These are phyloP conservation scores for Apostasia shenzhenica DNA, from an alignment of 106 monocot genomes.

Conservation along the genomic window DNA sequence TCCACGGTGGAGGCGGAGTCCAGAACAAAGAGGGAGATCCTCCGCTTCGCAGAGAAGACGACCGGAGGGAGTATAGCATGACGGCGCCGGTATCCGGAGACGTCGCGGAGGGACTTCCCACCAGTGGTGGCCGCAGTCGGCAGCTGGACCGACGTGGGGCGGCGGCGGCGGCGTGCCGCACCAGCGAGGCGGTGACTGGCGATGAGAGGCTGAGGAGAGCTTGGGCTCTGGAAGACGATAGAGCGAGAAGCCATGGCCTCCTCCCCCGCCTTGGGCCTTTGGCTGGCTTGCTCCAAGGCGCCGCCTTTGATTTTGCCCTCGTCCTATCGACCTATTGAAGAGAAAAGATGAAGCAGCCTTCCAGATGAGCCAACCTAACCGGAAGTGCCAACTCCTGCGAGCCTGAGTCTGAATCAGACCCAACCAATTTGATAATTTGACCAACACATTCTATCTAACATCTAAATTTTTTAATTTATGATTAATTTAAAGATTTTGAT, in stretches of 20 bases:
- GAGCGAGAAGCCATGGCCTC: slow-evolving; percentile 5
- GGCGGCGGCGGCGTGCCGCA: not conserved
- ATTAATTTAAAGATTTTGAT: no score
- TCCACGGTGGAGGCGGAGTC: not conserved
- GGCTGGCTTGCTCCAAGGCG: no score
- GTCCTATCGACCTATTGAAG: no score
- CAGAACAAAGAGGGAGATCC: not conserved
- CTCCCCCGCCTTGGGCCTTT: not conserved
- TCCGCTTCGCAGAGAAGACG: not conserved
- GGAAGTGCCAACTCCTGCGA: no score
- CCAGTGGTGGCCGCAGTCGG: not conserved
- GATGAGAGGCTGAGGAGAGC: not conserved
- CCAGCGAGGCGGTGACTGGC: not conserved
- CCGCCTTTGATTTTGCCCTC: no score
- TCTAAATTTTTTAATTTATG: no score
- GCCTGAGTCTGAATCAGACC: no score
- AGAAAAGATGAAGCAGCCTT: no score
- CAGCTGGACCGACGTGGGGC: not conserved
- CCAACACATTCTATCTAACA: no score
- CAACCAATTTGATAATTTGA: no score
- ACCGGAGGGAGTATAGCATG: not conserved
- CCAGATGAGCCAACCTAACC: no score
- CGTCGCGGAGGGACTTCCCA: not conserved
- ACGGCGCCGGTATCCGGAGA: not conserved
- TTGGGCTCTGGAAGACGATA: not conserved